These are phyloP conservation scores for Fusarium camptoceras DNA, from an alignment of 2,329 filamentous ascomycete species.

Conservation along the genomic window DNA sequence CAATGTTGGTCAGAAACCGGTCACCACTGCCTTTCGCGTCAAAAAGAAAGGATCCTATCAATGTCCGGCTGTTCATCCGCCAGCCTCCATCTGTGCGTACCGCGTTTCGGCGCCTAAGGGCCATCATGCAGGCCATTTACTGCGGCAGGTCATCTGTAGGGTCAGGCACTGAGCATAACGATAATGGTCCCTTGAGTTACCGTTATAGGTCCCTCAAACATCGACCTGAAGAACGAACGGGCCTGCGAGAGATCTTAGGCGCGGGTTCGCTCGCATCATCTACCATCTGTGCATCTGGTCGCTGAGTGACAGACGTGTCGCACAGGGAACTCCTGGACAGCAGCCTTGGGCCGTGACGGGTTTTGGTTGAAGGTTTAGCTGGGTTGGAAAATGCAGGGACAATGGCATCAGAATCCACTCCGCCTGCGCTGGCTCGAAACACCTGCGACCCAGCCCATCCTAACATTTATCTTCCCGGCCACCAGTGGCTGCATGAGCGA, in stretches of 20 bases:
- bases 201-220: slow-evolving; percentile 26
- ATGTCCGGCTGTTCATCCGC: not conserved
- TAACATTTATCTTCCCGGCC: slow-evolving; percentile 2
- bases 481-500: slow-evolving; percentile 22
- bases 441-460: slow-evolving; percentile 1
- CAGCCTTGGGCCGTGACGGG: slow-evolving; percentile 27
- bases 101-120: slow-evolving; percentile 22
- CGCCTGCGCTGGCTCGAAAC: slow-evolving; percentile 22
- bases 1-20: not conserved
- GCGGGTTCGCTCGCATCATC: slow-evolving; percentile 35
- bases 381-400: slow-evolving; percentile 25
- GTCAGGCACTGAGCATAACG: slow-evolving; percentile 11
- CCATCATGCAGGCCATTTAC: slow-evolving; percentile 17
- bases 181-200: slow-evolving; percentile 34
- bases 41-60: slow-evolving; percentile 5
- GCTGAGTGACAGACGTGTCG: slow-evolving; percentile 39
- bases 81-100: slow-evolving; percentile 25
- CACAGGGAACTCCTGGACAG: slow-evolving; percentile 41
- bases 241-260: slow-evolving; percentile 35
- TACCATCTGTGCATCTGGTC: slow-evolving; percentile 37
- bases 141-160: slow-evolving; percentile 15
- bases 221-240: slow-evolving; percentile 32
- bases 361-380: slow-evolving; percentile 13
- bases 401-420: slow-evolving; percentile 33
- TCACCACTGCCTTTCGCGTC: slow-evolving; percentile 1